Base-by-base conservation (phyloP, 176 grass and related monocot genomes). In the Paspalum vaginatum region DNA sequence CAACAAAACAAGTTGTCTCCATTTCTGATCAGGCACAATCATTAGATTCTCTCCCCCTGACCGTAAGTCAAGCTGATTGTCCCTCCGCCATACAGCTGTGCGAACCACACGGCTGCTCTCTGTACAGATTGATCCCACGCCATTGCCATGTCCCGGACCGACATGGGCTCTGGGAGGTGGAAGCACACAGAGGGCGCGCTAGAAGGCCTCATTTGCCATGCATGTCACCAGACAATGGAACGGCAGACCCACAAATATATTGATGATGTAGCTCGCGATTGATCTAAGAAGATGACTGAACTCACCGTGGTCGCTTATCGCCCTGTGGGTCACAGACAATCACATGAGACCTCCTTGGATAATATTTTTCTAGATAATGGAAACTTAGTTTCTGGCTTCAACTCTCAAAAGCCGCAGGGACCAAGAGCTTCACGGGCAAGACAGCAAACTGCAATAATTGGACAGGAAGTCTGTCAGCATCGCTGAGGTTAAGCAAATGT, bases 261-360 rank as follows among this genome's bases (percentile, higher is more conserved):
- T 56, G 2, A 73, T 4, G 22, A 44, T 66, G 52, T 63, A 47
- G 57, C 11, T 64, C 11, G n/a, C 15, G 9, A 45, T 21, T 43
- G 5, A 43, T 5, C 42, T 43, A 17, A 56, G 9, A 5, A 38
- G 26, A 4, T 38, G 1, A 24, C 27, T 42, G 46, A 65, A 65
- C 68, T 61, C 8, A 77, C 49, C 12, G 73, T 2, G 0, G 25
- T 63, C 8, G 32, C 18, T 75, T 46, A 32, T 32, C 47, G 5
- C 14, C 72, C 13, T 24, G 8, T 6, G 0, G 15, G 44, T 61
- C 17, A 15, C 16, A 18, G 8, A 79, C 9, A 42, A 75, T 11
- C n/a, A 84, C 37, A 2, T 75, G 86, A 18, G 86, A 88, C 41
- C 75, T 79, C 20, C 2, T 41, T 0, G 86, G 81, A 11, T 84